Percentiles rank a stretch among this genome's conserved stretches.
These are phyloP conservation scores for Pleurotus citrinopileatus DNA, from an alignment of 768 basidiomycete genomes.

Conservation along the genomic window DNA sequence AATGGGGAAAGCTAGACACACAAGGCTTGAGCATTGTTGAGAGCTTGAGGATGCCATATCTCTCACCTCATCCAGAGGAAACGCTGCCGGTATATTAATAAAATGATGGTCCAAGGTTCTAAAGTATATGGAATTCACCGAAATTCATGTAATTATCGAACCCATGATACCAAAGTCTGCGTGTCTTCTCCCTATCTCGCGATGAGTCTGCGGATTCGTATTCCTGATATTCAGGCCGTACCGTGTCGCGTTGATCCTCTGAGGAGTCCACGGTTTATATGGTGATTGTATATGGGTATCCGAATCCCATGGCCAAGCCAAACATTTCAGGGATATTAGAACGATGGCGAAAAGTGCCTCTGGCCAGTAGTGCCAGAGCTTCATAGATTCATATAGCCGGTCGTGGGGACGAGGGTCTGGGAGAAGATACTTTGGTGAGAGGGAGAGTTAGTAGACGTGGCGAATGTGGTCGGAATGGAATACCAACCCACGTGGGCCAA, in stretches of 20 bases:
- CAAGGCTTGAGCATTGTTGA: not conserved
- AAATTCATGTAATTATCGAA: constrained; percentile 85
- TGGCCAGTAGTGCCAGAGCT: constrained; percentile 52
- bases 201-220: constrained; percentile 6
- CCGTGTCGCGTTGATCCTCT: constrained; percentile 58
- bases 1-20: constrained; percentile 73
- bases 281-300: constrained; percentile 23
- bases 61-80: constrained; percentile 79
- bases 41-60: not conserved
- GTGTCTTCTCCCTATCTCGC: constrained; percentile 56
- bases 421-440: not conserved
- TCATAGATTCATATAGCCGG: constrained; percentile 36
- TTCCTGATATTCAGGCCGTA: constrained; percentile 23
- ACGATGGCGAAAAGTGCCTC: constrained; percentile 41
- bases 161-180: constrained; percentile 88
- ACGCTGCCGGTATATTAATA: constrained; percentile 45
- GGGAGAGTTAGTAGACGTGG: constrained; percentile 8
- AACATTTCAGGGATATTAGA: constrained; percentile 27
- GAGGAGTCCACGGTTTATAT: constrained; percentile 43
- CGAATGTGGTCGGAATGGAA: not conserved
- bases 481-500: too few species aligned
- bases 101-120: constrained; percentile 7
- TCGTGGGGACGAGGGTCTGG: constrained; percentile 5
- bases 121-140: constrained; percentile 41
- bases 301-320: constrained; percentile 11